Evolutionary conservation across 1,284 basidiomycete species (phyloP).

Genomic region (Tausonia pullulans): DNA sequence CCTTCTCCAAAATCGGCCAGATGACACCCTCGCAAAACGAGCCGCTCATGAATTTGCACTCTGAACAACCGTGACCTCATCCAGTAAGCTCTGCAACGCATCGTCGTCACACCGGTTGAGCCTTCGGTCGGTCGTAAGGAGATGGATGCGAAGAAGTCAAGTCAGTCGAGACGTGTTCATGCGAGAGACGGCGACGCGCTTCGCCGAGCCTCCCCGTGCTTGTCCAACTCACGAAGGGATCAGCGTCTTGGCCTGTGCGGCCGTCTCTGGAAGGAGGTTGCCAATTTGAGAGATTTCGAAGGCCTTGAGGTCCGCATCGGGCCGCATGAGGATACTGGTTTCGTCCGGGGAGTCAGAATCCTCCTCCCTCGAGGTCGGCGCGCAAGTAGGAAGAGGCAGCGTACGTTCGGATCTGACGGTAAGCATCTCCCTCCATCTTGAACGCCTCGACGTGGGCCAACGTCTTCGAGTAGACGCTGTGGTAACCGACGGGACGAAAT

Average conservation of each 20-base stretch:
- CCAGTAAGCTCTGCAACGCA: neutral
- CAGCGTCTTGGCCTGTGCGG: constrained; percentile 83
- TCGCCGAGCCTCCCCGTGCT: neutral
- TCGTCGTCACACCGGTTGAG: neutral
- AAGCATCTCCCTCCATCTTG: constrained; percentile 73
- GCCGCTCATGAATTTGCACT: neutral
- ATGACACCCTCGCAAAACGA: no score
- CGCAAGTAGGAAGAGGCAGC: constrained; percentile 25
- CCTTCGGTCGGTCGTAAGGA: neutral
- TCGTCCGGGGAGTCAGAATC: constrained; percentile 18
- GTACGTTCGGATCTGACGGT: constrained; percentile 72
- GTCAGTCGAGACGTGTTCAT: neutral
- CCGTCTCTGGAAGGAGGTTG: constrained; percentile 72
- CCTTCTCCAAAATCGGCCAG: no score
- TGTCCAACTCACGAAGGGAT: constrained; percentile 56
- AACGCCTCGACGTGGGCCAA: constrained; percentile 84
- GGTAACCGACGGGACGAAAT: neutral
- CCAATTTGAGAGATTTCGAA: constrained; percentile 90
- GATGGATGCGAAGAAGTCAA: neutral
- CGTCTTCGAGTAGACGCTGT: constrained; percentile 82
- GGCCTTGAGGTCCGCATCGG: constrained; percentile 60
- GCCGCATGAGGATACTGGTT: constrained; percentile 49
- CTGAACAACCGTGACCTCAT: neutral
- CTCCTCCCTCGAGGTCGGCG: constrained; percentile 1
- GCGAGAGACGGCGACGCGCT: neutral